A percentile compares a stretch with the other conserved stretches of the same genome.
Conservation (phyloP, 1,284 basidiomycete species). For the Somion occarium region DNA sequence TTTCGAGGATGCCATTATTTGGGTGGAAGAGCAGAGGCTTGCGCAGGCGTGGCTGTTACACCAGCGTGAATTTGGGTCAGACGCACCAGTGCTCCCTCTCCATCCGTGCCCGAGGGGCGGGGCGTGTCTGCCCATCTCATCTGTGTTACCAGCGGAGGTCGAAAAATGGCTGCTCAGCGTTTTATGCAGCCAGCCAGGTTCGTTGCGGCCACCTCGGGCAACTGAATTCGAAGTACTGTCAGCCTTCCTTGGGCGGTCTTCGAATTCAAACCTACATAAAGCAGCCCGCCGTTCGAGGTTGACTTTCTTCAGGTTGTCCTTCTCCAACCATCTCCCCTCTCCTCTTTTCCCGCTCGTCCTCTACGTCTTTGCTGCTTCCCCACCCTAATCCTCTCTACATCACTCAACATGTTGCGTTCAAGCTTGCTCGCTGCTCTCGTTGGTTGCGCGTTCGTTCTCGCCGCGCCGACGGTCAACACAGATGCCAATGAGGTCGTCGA, state of each 20-base stretch:
- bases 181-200: too few species aligned
- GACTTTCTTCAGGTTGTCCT: neutral
- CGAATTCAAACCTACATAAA: neutral
- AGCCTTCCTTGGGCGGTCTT: neutral
- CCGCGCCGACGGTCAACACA: conserved; percentile 1
- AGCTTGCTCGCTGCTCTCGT: conserved; percentile 1
- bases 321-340: neutral
- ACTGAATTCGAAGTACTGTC: neutral
- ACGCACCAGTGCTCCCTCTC: too few species aligned
- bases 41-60: too few species aligned
- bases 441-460: conserved; percentile 2
- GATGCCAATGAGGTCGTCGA: neutral
- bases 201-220: neutral
- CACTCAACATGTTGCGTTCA: conserved; percentile 4
- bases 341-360: neutral
- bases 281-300: neutral
- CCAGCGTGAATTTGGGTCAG: too few species aligned
- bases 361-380: neutral
- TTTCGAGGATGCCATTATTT: too few species aligned
- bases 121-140: too few species aligned
- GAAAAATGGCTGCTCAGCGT: too few species aligned
- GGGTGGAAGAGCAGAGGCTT: too few species aligned
- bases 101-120: too few species aligned
- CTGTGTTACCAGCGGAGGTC: too few species aligned
- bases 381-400: neutral